A percentile compares a stretch with the other conserved stretches of the same genome.
These are phyloP conservation scores for Glycine tomentella DNA, from an alignment of 306 rosid genomes.

Conservation along the genomic window DNA sequence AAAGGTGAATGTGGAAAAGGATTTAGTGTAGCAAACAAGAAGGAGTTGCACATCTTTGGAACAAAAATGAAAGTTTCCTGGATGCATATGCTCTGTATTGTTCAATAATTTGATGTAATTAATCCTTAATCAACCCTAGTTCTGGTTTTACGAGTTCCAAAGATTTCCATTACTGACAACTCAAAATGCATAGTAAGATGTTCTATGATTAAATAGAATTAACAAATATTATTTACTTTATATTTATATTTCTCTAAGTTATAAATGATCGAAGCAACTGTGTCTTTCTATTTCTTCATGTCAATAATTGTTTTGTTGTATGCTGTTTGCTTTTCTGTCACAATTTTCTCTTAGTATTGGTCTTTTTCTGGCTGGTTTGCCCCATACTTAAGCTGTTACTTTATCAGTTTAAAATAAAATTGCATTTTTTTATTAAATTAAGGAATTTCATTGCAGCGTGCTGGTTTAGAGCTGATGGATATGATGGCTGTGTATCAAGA, in stretches of 20 bases:
- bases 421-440: slow-evolving; percentile 37
- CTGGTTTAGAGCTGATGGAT: slow-evolving; percentile 97
- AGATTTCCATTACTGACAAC: slow-evolving; percentile 23
- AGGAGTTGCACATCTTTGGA: background rate
- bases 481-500: slow-evolving; percentile 99
- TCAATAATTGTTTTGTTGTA: slow-evolving; percentile 10
- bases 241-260: background rate
- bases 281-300: slow-evolving; percentile 18
- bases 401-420: slow-evolving; percentile 8
- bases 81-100: slow-evolving; percentile 36
- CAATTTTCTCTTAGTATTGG: slow-evolving; percentile 10
- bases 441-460: slow-evolving; percentile 71
- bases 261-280: background rate
- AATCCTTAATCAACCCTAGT: slow-evolving; percentile 28
- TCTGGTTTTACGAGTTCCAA: slow-evolving; percentile 1
- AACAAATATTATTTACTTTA: background rate
- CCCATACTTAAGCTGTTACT: slow-evolving; percentile 37
- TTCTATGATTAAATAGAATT: slow-evolving; percentile 13
- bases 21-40: slow-evolving; percentile 9
- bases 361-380: slow-evolving; percentile 27
- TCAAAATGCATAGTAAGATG: slow-evolving; percentile 4
- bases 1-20: slow-evolving; percentile 7
- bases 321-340: slow-evolving; percentile 3
- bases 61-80: slow-evolving; percentile 17
- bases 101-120: slow-evolving; percentile 22